Evolutionary conservation across 208 protist genomes (phyloP).

Genomic region (Jaenimonas drosophilae): DNA sequence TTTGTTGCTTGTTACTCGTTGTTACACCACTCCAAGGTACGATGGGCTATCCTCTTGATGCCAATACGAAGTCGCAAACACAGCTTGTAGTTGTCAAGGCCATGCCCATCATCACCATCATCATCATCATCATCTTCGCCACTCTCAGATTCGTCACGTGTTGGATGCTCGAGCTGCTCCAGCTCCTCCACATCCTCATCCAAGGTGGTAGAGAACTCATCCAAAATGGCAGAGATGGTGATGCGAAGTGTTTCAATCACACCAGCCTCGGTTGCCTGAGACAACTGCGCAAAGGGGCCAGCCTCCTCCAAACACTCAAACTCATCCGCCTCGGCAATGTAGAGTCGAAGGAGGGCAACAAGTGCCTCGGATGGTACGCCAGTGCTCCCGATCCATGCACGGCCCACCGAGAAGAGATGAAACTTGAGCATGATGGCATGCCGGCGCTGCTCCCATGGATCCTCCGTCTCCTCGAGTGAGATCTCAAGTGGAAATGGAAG

Average conservation of each 20-base stretch:
- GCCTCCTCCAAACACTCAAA: conserved; percentile 48
- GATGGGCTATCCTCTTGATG: conserved; percentile 59
- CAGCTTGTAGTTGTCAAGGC: conserved; percentile 27
- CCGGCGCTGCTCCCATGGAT: conserved; percentile 41
- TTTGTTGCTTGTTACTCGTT: background rate
- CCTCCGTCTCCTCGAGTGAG: conserved; percentile 3
- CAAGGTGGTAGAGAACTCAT: conserved; percentile 46
- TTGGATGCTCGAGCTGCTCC: conserved; percentile 6
- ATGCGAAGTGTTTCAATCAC: conserved; percentile 33
- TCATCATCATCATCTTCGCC: conserved; percentile 6
- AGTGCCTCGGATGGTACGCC: conserved; percentile 57
- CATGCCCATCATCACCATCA: conserved; percentile 6
- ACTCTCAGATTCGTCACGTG: background rate
- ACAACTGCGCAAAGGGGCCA: conserved; percentile 42
- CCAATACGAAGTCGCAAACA: conserved; percentile 51
- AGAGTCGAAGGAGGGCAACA: conserved; percentile 60
- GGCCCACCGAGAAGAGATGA: conserved; percentile 26
- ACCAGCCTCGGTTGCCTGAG: conserved; percentile 32
- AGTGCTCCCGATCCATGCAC: conserved; percentile 48
- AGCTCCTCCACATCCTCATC: conserved; percentile 51
- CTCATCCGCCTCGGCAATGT: conserved; percentile 61
- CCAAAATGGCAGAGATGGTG: conserved; percentile 42
- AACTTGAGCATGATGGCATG: conserved; percentile 29
- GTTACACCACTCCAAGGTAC: conserved; percentile 41
- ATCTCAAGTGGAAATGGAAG: conserved; percentile 68